Conservation (phyloP, 2,329 filamentous ascomycete species). For the Lachnum nothofagi region DNA sequence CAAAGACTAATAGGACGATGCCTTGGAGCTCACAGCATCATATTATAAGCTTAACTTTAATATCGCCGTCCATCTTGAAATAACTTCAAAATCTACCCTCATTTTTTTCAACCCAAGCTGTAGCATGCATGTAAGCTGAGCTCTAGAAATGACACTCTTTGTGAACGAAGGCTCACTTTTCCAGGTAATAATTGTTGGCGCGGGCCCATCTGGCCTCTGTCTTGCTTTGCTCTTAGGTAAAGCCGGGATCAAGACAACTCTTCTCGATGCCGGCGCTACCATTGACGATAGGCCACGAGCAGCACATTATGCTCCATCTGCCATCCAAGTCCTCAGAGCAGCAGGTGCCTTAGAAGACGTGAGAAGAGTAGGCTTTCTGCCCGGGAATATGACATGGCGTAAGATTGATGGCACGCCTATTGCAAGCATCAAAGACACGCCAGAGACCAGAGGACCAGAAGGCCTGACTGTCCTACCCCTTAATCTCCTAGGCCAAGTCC, state of each 20-base stretch:
- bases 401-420: constrained; percentile 36
- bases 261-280: constrained; percentile 50
- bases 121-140: no score
- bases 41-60: no score
- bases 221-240: constrained; percentile 49
- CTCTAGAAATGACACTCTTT: not conserved
- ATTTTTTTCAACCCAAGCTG: no score
- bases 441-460: constrained; percentile 30
- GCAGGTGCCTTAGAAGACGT: constrained; percentile 55
- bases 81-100: no score
- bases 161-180: not conserved
- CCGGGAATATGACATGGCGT: constrained; percentile 41
- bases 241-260: constrained; percentile 44
- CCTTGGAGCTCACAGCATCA: no score
- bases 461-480: constrained; percentile 42
- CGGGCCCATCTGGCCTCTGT: constrained; percentile 46
- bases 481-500: constrained; percentile 38
- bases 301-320: constrained; percentile 55
- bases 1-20: no score
- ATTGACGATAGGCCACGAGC: constrained; percentile 58
- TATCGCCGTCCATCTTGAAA: no score
- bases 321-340: constrained; percentile 52
- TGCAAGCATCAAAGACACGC: constrained; percentile 28
- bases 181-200: constrained; percentile 44
- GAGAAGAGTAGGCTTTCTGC: constrained; percentile 38